phyloP scores from a whole-genome alignment of 73 alveolate genomes.

The Paramecium biaurelia region DNA sequence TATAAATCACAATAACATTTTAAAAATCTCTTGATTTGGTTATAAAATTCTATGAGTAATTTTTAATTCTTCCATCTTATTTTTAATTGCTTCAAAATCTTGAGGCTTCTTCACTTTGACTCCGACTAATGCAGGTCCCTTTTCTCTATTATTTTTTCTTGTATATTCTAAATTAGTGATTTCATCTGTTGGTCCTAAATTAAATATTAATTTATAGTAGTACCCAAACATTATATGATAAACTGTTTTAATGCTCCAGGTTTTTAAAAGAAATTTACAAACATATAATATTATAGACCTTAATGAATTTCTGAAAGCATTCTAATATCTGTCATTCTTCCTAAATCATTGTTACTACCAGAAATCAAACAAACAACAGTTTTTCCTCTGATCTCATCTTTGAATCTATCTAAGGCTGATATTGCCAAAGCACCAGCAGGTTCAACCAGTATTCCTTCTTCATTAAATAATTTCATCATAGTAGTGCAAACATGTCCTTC shows the following conservation, averaged over 20 bases:
- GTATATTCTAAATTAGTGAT: conserved; percentile 40
- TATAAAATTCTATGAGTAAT: background rate
- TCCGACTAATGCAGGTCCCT: conserved; percentile 53
- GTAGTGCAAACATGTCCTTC: conserved; percentile 66
- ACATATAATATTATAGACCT: conserved; percentile 57
- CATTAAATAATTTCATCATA: conserved; percentile 49
- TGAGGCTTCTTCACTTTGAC: background rate
- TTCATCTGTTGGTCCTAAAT: conserved; percentile 42
- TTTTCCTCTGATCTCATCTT: conserved; percentile 51
- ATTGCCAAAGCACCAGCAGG: conserved; percentile 63
- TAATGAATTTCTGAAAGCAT: conserved; percentile 50
- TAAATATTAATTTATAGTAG: background rate
- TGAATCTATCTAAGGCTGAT: conserved; percentile 46
- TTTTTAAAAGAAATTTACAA: conserved; percentile 52
- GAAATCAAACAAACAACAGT: conserved; percentile 56
- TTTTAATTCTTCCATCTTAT: conserved; percentile 44
- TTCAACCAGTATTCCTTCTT: conserved; percentile 51
- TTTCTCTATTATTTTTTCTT: conserved; percentile 51
- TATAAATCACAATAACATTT: conserved; percentile 29
- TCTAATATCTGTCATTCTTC: conserved; percentile 60
- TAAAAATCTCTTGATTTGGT: conserved; percentile 38
- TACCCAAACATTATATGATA: conserved; percentile 39
- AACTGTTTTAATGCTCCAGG: conserved; percentile 62
- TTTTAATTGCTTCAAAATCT: conserved; percentile 38
- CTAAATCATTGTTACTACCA: conserved; percentile 58